phyloP scores from a whole-genome alignment of 768 basidiomycete species.

The Nidularia pulvinata region DNA sequence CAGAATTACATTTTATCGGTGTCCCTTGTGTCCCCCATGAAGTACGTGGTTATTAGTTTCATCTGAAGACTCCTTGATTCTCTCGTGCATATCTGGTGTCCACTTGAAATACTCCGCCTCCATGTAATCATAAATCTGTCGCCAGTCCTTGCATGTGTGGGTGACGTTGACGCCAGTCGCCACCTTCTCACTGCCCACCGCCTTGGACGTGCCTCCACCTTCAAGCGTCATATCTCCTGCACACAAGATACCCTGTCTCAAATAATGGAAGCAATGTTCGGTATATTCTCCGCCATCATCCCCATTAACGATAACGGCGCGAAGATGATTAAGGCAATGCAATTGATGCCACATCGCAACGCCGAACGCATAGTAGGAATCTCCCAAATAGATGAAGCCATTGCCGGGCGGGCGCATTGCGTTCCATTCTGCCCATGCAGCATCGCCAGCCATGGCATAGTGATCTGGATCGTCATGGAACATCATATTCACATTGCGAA shows the following conservation, averaged over 20 bases:
- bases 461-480: constrained; percentile 9
- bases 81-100: background rate
- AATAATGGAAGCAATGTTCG: constrained; percentile 35
- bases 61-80: background rate
- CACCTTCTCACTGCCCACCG: constrained; percentile 1
- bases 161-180: background rate
- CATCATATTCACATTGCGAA: constrained; percentile 8
- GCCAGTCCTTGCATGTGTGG: background rate
- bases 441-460: constrained; percentile 3
- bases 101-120: background rate
- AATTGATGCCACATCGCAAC: constrained; percentile 36
- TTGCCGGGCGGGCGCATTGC: constrained; percentile 16
- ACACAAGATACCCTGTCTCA: constrained; percentile 33
- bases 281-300: constrained; percentile 19
- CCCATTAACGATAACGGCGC: constrained; percentile 17
- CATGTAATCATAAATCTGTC: background rate
- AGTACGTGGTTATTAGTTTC: background rate
- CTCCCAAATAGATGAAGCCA: constrained; percentile 29
- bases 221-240: constrained; percentile 35
- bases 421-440: constrained; percentile 4
- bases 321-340: constrained; percentile 32
- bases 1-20: no score
- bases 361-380: constrained; percentile 26
- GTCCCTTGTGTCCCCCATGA: background rate
- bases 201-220: constrained; percentile 18